phyloP scores from a whole-genome alignment of 228 moss, liverwort and hornwort genomes.

The Sphagnum magellanicum region DNA sequence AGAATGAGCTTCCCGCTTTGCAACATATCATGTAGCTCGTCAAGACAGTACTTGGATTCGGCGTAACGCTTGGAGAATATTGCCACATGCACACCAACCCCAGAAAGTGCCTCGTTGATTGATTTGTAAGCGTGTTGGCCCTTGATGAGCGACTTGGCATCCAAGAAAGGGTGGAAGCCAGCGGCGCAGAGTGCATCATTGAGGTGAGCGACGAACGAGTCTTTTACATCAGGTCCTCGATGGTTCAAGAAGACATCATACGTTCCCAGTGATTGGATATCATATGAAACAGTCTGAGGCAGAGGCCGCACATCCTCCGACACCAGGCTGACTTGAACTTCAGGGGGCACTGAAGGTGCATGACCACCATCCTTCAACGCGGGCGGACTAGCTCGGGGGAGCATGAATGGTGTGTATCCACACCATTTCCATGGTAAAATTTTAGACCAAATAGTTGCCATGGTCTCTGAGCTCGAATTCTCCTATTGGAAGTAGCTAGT shows the following conservation, averaged over 20 bases:
- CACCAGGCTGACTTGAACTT: no score
- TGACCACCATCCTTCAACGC: no score
- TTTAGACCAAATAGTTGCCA: no score
- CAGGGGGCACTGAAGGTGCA: no score
- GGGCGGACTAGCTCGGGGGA: no score
- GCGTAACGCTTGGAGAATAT: constrained; percentile 8
- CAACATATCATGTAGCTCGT: constrained; percentile 6
- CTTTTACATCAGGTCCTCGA: constrained; percentile 11
- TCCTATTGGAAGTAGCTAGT: no score
- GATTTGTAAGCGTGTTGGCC: background rate
- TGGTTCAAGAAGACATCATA: constrained; percentile 12
- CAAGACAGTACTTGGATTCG: background rate
- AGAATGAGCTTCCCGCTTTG: constrained; percentile 4
- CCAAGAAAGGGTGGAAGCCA: constrained; percentile 9
- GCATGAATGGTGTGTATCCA: no score
- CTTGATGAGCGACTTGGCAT: background rate
- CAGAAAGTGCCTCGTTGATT: background rate
- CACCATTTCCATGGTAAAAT: no score
- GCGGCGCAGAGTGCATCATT: constrained; percentile 5
- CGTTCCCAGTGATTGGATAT: background rate
- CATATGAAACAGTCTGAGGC: no score
- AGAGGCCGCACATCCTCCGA: no score
- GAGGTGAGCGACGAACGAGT: constrained; percentile 3
- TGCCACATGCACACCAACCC: background rate
- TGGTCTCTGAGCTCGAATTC: no score